Base-by-base conservation (phyloP, 306 rosid genomes). In the Delonix regia region DNA sequence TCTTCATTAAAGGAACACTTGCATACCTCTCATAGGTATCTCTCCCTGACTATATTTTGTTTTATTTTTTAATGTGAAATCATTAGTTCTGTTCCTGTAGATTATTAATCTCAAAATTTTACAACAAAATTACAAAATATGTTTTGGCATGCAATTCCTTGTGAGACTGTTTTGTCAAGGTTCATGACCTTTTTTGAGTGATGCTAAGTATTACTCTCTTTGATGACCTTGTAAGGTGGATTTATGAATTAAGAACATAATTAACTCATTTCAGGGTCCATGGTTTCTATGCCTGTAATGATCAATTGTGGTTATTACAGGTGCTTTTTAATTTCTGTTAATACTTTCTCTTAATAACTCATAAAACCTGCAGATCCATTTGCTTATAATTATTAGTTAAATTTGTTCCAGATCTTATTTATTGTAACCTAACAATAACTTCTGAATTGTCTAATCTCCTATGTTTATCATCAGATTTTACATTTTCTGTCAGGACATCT, bases 401-500 rank as follows among this genome's bases (percentile, higher is more conserved):
- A 55, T 59, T 8, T 34, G 52, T 59, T 41, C 30, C 67, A 19
- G 21, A 38, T 49, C 22, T 55, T 34, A 12, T 25, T 14, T 27
- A 21, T 49, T 65, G 27, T 18, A 7, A 16, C 56, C 57, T 39
- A 69, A 39, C 47, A 64, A n/a, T 34, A 34, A 34, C 38, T 34
- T 69, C 24, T 38, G 36, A 19, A 18, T 39, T 22, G 36, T 15
- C 70, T 18, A 24, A 56, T 71, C 53, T 72, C 28, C 47, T 51
- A 52, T 6, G 7, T 3, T 38, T 56, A 61, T 66, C 24, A 68
- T 69, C 25, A 14, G 15, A 66, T 78, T 77, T 79, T 74, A 49
- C 19, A 76, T 64, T 74, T 25, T 62, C 25, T 78, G 38, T 44
- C 82, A 94, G 97, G 97, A 68, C 98, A 92, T 89, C 97, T 94